Evolutionary conservation across 306 rosid genomes (phyloP), one percentile per base, ranked within the genome.

Genomic region (Fagus crenata): DNA sequence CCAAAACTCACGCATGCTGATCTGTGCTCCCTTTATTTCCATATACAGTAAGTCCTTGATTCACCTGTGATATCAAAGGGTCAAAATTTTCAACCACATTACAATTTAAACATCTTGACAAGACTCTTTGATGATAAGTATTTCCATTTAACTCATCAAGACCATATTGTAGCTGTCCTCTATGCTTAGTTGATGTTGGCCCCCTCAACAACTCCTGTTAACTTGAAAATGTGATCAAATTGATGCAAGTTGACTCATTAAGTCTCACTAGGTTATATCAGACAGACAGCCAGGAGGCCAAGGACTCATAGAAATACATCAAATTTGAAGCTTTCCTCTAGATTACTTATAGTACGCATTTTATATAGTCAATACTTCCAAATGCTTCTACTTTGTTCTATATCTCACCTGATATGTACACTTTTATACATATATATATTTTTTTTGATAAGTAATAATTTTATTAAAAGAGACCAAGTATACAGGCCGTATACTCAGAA

Each of bases 1-100:
- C 37, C 82, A 81, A 81, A 75, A 84, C 98, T 83, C 74, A 93
- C 98, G 98, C 98, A 80, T 93, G 98, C 87, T 93, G 98, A 83
- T 93, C 98, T 2, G 98, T 93, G 88, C 98, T 93, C 76, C 98
- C 98, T 88, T 93, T 93, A 63, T 91, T 93, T 78, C 98, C 98
- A 58, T 93, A 93, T 58, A 93, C 98, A 39, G 93, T 82, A 59
- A 93, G 88, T 77, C 98, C 98, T 85, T 93, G 98, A 82, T 93
- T 93, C 68, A 88, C 98, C 98, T 93, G 81, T 49, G 65, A 71
- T 60, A 63, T 75, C 72, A 81, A 78, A 69, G 79, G 70, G 49
- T 53, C 39, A 75, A 70, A 42, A 72, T 73, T 39, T 49, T 39
- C 40, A 53, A 65, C 64, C 40, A 68, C 53, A 13, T 73, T 41